Base-by-base conservation (phyloP, 2,329 filamentous ascomycete genomes). In the Pestalotiopsis sp. region DNA sequence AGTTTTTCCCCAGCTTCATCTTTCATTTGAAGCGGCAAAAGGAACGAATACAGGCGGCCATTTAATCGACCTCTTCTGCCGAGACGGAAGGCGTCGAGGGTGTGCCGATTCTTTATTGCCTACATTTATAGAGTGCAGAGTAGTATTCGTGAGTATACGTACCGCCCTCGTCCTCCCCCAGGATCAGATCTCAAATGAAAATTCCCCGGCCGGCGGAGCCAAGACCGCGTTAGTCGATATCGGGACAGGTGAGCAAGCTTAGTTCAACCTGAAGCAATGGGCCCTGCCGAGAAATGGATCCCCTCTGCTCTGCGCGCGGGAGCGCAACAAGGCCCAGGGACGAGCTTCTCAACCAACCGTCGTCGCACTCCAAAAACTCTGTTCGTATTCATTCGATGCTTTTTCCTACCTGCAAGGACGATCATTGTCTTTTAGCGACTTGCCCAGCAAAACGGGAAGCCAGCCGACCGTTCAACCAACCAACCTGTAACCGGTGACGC, bases 241-340 rank as follows among this genome's bases (percentile, higher is more conserved):
- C 20, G 31, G n/a, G 59, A 14, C 59, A 40, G 59, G 59, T 41
- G 31, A 64, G 31, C n/a, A 41, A 52, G n/a, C 23, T 27, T 27
- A 59, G 61, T 64, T 38, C n/a, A 45, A 64, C 61, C 61, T 64
- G 61, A 64, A 64, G 61, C 61, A 64, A 64, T 64, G 61, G 61
- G 61, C 14, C 61, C 36, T 45, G 61, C 27, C 61, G 61, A n/a
- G 40, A 64, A 40, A 23, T 64, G 61, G 41, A 49, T 23, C 38
- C 61, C 5, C 59, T 36, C 31, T 36, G 31, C 31, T n/a, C 45
- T 52, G 45, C 45, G 20, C 45, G 20, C 45, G 45, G 45, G 20
- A 52, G 17, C 45, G 45, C 45, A 23, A 36, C 31, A 36, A 36
- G 17, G 45, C 17, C 45, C 45, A 52, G 20, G 45, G 45, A 52